Evolutionary conservation across 2,329 filamentous ascomycete genomes (phyloP).

Genomic region (Exophiala mesophila): DNA sequence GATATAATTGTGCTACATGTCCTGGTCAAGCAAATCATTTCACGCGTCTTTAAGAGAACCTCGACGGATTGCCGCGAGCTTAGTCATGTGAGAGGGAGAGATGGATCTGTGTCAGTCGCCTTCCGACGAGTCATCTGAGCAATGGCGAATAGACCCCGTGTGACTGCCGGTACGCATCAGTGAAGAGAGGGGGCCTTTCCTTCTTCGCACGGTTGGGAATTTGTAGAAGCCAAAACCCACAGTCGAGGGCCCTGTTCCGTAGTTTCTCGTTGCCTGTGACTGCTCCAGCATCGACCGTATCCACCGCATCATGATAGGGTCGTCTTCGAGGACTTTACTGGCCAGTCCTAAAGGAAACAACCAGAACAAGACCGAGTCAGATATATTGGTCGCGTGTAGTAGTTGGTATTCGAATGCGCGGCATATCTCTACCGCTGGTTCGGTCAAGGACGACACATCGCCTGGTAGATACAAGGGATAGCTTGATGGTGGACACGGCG

Average conservation of each 20-base stretch:
- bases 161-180: too few relatives aligned
- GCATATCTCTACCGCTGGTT: slow-evolving; percentile 18
- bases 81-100: too few relatives aligned
- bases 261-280: slow-evolving; percentile 13
- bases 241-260: slow-evolving; percentile 12
- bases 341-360: slow-evolving; percentile 17
- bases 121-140: too few relatives aligned
- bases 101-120: too few relatives aligned
- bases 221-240: slow-evolving; percentile 17
- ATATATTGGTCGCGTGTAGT: slow-evolving; percentile 3
- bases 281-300: slow-evolving; percentile 16
- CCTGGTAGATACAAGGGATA: slow-evolving; percentile 10
- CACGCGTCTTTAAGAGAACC: too few relatives aligned
- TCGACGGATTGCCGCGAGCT: too few relatives aligned
- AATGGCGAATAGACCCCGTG: too few relatives aligned
- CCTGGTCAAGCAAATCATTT: too few relatives aligned
- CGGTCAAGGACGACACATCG: slow-evolving; percentile 11
- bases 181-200: background rate
- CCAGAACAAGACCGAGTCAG: slow-evolving; percentile 17
- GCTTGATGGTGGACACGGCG: slow-evolving; percentile 3
- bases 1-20: too few relatives aligned
- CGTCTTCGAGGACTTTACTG: slow-evolving; percentile 13
- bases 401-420: slow-evolving; percentile 20
- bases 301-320: slow-evolving; percentile 13
- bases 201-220: slow-evolving; percentile 11